Base-by-base conservation (phyloP, 441 rosid species). In the Eugenia klotzschiana region DNA sequence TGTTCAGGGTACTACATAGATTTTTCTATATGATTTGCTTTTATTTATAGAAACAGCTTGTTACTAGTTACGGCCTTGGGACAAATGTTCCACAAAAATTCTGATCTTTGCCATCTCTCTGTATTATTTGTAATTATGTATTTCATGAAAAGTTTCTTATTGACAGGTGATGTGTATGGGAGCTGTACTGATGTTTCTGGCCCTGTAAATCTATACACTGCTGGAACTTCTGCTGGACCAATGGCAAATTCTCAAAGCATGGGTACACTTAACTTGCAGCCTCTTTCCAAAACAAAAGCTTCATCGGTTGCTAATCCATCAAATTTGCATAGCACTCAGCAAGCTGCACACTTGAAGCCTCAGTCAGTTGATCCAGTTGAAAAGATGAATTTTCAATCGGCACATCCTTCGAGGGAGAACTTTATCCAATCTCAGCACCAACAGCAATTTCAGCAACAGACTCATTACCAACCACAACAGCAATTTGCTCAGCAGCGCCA, bases 151-250 rank as follows among this genome's bases (percentile, higher is more conserved):
- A 37, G 9, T 81, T 80, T 83, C 50, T 27, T 82, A 49, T 88
- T 89, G 79, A 87, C 92, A 98, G 99, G 98, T 87, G 98, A 95
- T 88, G 98, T 93, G 64, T 93, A 91, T 93, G 94, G 92, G 87
- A 88, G 83, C 86, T 90, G 81, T 86, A 84, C 93, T 52, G 99
- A 94, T 86, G 86, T 94, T 87, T 87, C 93, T 33, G 94, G 93
- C 80, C 87, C 97, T 87, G 98, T 94, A 83, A 94, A 87, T 86
- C 89, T 91, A 84, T 94, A 89, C 86, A 93, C 94, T 73, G 88
- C 90, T 74, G 93, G 91, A 83, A 86, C 93, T 27, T 90, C 98
- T 85, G 90, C 83, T 85, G 99, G 95, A 85, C 88, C 91, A 81
- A 82, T 94, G 88, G 86, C 90, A 80, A 93, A 90, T 89, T 56